These are phyloP conservation scores for Erucastrum elatum DNA, from an alignment of 345 rosid species.

Conservation along the genomic window DNA sequence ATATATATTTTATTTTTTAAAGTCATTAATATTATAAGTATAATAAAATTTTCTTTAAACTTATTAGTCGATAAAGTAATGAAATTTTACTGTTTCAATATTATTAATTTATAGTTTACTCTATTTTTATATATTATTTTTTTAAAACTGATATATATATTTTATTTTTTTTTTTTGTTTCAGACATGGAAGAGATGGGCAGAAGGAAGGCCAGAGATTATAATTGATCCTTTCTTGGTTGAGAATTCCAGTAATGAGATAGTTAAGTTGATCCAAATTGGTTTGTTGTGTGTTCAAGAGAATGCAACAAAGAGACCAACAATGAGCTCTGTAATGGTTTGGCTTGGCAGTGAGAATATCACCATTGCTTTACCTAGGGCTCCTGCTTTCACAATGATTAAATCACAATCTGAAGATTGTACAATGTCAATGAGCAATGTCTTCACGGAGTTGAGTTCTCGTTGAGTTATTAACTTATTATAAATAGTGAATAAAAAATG, in stretches of 20 bases:
- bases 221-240: background rate
- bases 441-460: background rate
- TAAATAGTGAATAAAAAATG: too few relatives aligned
- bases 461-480: too few relatives aligned
- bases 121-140: background rate
- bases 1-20: too few relatives aligned
- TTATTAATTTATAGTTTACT: too few relatives aligned
- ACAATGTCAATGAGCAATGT: background rate
- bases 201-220: background rate
- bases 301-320: background rate
- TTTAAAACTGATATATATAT: background rate
- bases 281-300: background rate
- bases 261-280: background rate
- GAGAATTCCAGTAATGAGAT: background rate
- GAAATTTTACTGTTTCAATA: too few relatives aligned
- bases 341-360: background rate
- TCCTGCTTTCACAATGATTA: slow-evolving; percentile 38
- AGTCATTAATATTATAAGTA: too few relatives aligned
- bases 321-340: background rate
- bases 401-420: background rate
- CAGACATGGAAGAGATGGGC: background rate
- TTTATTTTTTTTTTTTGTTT: background rate
- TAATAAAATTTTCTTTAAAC: too few relatives aligned
- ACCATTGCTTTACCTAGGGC: slow-evolving; percentile 38
- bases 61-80: too few relatives aligned